Evolutionary conservation across 2,329 filamentous ascomycete species (phyloP), one percentile per base, ranked within the genome.

Genomic region (Camillea tinctor): DNA sequence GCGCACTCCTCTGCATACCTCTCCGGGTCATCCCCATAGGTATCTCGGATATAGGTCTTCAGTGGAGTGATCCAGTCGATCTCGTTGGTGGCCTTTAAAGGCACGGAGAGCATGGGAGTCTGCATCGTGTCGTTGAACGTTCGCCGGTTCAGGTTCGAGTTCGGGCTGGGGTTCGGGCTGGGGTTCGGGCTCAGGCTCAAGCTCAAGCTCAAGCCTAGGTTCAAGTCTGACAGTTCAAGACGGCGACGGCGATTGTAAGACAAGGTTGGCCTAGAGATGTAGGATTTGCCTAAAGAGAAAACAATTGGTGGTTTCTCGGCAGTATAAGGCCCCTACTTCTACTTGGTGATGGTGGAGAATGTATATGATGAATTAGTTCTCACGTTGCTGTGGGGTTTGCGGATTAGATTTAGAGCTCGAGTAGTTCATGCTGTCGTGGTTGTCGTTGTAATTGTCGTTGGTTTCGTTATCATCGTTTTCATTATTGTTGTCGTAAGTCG

Each of bases 61-160:
- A 99, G 84, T 53, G 95, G 95, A 53, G 85, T 83, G 66, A 98
- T 84, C 95, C 95, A 99, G 84, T 99, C 95, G 74, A 99, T 96
- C 81, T 99, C 95, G 83, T 93, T 97, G 66, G 95, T 99, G 57
- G 85, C 85, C 86, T 90, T 98, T 72, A 97, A 85, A 74, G 94
- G 94, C 84, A 89, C 89, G 70, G 93, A 96, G 70, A 98, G 89
- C 94, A 98, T 98, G 64, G 93, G 93, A 68, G 92, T 88, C 81
- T 96, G 91, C 75, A 91, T 84, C 89, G 92, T 93, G 69, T 57
- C 60, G 65, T 57, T 61, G 65, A 61, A 49, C 30, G 26, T 52
- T 26, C 30, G 59, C 55, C 60, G 64, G 65, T 67, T 60, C 20
- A 55, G 52, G 52, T 15, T 53, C 54, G 17, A 24, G 22, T 44